Evolutionary conservation across 176 grass and related monocot genomes (phyloP).

Genomic region (Sorghum bicolor): Sorghum_bicolor_NCBIv3 NC_012872.2:67495001-67495500

Average conservation of each 20-base stretch:
- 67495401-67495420: background rate
- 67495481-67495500: background rate
- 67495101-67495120: background rate
- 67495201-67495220: background rate
- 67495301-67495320: constrained; percentile 15
- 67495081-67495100: constrained; percentile 7
- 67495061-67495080: background rate
- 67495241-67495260: background rate
- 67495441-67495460: background rate
- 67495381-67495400: background rate
- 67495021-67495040: background rate
- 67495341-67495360: background rate
- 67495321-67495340: constrained; percentile 20
- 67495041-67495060: background rate
- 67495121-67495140: background rate
- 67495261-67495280: constrained; percentile 14
- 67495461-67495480: background rate
- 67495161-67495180: constrained; percentile 19
- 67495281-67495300: constrained; percentile 2
- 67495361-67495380: background rate
- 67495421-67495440: background rate
- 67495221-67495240: background rate
- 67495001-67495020: too few species aligned
- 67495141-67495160: background rate
- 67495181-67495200: background rate